Conservation (phyloP, 129 eudicot genomes). For the Oenanthe sinensis region DNA sequence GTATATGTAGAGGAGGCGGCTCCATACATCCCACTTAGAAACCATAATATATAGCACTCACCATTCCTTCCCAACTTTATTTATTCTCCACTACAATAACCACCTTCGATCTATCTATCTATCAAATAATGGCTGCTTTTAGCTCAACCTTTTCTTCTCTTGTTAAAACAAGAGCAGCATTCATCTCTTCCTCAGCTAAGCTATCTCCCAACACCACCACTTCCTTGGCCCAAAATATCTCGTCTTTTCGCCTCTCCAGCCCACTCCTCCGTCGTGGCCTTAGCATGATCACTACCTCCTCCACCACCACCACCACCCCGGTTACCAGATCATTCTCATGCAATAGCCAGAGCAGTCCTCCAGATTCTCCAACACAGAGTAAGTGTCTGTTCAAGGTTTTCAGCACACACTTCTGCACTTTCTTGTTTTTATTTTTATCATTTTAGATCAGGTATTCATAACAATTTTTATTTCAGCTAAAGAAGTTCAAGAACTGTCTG, state of each 20-base stretch:
- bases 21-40: background rate
- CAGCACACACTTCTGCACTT: background rate
- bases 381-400: constrained; percentile 10
- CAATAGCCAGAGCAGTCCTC: constrained; percentile 33
- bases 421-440: background rate
- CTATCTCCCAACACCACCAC: constrained; percentile 18
- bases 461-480: constrained; percentile 27
- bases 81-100: background rate
- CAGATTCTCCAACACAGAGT: constrained; percentile 42
- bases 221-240: constrained; percentile 16
- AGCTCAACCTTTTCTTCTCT: constrained; percentile 33
- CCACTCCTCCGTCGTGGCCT: constrained; percentile 14
- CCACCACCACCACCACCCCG: constrained; percentile 8
- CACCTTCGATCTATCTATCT: background rate
- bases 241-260: constrained; percentile 22
- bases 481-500: constrained; percentile 61
- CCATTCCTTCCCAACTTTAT: background rate
- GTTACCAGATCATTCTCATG: constrained; percentile 25
- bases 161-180: background rate
- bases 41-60: background rate
- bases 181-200: constrained; percentile 28
- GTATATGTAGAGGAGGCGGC: background rate
- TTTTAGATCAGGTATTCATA: background rate
- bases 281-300: background rate
- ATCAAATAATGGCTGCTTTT: constrained; percentile 19